Evolutionary conservation across 306 rosid genomes (phyloP).

Genomic region (Senna siamea): DNA sequence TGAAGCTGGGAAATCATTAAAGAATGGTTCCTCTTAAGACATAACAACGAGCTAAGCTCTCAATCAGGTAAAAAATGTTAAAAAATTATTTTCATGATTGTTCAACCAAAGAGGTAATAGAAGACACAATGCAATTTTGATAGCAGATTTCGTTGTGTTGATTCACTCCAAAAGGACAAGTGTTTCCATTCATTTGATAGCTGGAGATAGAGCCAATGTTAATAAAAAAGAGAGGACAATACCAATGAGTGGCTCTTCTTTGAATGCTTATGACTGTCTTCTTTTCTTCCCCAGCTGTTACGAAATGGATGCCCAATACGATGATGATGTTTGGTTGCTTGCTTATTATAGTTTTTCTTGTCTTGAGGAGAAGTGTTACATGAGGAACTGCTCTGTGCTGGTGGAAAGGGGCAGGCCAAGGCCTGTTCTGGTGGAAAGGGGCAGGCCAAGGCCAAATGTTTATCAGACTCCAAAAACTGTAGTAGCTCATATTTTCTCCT

Average conservation of each 20-base stretch:
- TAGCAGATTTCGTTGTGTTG: slow-evolving; percentile 14
- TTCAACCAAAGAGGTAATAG: neutral
- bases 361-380: slow-evolving; percentile 39
- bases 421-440: slow-evolving; percentile 46
- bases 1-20: slow-evolving; percentile 4
- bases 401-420: slow-evolving; percentile 49
- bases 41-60: neutral
- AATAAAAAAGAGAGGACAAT: slow-evolving; percentile 35
- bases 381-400: slow-evolving; percentile 46
- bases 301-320: slow-evolving; percentile 77
- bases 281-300: slow-evolving; percentile 79
- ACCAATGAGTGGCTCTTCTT: slow-evolving; percentile 75
- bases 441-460: slow-evolving; percentile 44
- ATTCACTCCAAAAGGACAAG: slow-evolving; percentile 1
- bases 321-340: slow-evolving; percentile 49
- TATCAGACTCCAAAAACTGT: slow-evolving; percentile 48
- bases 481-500: slow-evolving; percentile 85
- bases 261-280: slow-evolving; percentile 60
- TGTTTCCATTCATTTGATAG: neutral
- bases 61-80: neutral
- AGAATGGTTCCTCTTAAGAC: neutral
- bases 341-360: slow-evolving; percentile 60
- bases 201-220: slow-evolving; percentile 8
- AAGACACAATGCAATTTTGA: neutral
- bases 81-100: neutral